Percentiles rank a stretch among this genome's conserved stretches.
Conservation (phyloP, 768 basidiomycete species). For the Russula dissimulans region DNA sequence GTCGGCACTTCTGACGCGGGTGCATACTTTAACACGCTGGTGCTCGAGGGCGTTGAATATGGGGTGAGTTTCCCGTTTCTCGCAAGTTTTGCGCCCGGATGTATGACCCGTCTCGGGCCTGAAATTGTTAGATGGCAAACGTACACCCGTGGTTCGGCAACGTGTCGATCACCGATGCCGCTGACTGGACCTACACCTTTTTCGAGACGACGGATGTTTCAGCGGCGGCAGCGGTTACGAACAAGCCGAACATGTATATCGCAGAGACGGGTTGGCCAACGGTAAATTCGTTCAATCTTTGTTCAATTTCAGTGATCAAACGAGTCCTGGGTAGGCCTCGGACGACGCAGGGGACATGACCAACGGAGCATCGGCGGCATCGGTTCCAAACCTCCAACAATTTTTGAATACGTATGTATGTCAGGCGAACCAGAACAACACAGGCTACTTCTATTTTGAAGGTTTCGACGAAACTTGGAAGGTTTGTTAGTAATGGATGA, state of each 20-base stretch:
- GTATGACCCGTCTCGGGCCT: conserved; percentile 45
- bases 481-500: conserved; percentile 31
- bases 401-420: conserved; percentile 88
- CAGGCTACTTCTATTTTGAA: conserved; percentile 86
- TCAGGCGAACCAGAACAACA: conserved; percentile 70
- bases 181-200: conserved; percentile 75
- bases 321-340: conserved; percentile 37
- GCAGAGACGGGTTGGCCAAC: conserved; percentile 92
- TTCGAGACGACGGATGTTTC: conserved; percentile 60
- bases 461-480: conserved; percentile 81
- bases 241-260: conserved; percentile 77
- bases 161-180: conserved; percentile 52
- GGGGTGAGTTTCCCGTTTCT: conserved; percentile 39
- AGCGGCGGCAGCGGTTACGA: conserved; percentile 47
- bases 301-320: background rate
- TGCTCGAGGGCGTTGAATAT: conserved; percentile 57
- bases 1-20: conserved; percentile 85
- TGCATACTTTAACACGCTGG: conserved; percentile 65
- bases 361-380: conserved; percentile 63
- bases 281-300: conserved; percentile 28
- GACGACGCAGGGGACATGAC: conserved; percentile 46
- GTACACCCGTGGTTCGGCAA: conserved; percentile 95
- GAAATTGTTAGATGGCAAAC: conserved; percentile 58
- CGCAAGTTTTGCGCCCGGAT: conserved; percentile 41
- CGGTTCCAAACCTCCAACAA: conserved; percentile 54